Percentiles rank a stretch among this genome's conserved stretches.
These are phyloP conservation scores for Hippophae gyantsensis DNA, from an alignment of 306 rosid genomes.

Conservation along the genomic window DNA sequence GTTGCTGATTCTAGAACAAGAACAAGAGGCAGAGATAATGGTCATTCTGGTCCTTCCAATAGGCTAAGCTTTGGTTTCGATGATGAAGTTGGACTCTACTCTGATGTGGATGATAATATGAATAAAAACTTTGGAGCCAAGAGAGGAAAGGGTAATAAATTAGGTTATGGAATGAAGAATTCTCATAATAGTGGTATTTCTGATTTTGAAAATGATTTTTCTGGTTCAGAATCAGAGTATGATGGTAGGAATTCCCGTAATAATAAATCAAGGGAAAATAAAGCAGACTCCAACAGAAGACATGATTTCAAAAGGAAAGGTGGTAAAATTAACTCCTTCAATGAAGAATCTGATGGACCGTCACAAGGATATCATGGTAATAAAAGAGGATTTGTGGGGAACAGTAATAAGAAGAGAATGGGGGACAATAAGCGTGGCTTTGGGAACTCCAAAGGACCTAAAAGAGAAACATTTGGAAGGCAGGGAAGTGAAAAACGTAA, in stretches of 20 bases:
- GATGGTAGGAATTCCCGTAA: constrained; percentile 14
- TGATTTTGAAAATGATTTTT: constrained; percentile 16
- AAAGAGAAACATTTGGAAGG: constrained; percentile 24
- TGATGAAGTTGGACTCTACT: constrained; percentile 56
- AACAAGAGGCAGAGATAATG: constrained; percentile 37
- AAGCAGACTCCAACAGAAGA: constrained; percentile 11
- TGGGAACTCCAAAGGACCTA: constrained; percentile 17
- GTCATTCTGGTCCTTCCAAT: constrained; percentile 33
- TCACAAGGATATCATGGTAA: constrained; percentile 28
- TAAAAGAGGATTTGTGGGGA: constrained; percentile 29
- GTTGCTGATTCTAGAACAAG: constrained; percentile 30
- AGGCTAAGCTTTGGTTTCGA: constrained; percentile 75
- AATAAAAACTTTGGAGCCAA: constrained; percentile 30
- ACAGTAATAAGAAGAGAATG: constrained; percentile 22
- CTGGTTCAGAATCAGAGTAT: constrained; percentile 30
- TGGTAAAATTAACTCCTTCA: constrained; percentile 30
- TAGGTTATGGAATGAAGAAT: constrained; percentile 31
- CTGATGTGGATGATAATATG: constrained; percentile 59
- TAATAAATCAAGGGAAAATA: constrained; percentile 14
- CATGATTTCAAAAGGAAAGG: constrained; percentile 16
- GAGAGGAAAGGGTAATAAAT: constrained; percentile 25
- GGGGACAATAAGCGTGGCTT: constrained; percentile 21
- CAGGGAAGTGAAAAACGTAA: constrained; percentile 9
- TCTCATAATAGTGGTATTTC: constrained; percentile 25
- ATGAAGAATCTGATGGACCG: constrained; percentile 38